Evolutionary conservation across 805 yeast species (phyloP).

Genomic region (Schizosaccharomyces osmophilus): DNA sequence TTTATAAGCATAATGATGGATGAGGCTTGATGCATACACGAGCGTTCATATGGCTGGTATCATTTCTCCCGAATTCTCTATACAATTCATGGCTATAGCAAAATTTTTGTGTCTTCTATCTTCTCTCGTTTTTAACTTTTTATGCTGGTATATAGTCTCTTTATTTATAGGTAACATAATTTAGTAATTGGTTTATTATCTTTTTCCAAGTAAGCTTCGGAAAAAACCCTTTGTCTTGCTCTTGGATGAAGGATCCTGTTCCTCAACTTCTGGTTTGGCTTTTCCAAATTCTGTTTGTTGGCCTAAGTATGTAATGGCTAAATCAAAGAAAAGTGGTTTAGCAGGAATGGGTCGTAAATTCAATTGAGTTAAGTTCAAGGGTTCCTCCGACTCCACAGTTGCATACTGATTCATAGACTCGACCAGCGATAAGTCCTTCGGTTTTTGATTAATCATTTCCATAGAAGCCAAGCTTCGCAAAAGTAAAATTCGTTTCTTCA

Average conservation of each 20-base stretch:
- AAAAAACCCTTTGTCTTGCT: neutral
- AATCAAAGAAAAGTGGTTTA: constrained; percentile 79
- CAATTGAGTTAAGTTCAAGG: neutral
- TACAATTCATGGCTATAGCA: too few species aligned
- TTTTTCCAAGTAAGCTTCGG: neutral
- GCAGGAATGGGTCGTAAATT: constrained; percentile 28
- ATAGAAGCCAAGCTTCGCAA: neutral
- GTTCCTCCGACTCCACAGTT: neutral
- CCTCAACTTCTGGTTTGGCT: neutral
- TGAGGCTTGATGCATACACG: neutral
- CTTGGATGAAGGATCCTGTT: neutral
- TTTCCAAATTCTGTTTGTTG: constrained; percentile 1
- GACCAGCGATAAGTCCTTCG: neutral
- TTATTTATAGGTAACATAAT: neutral
- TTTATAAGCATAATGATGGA: constrained; percentile 38
- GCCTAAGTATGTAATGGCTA: constrained; percentile 58
- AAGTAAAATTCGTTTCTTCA: neutral
- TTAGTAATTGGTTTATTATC: neutral
- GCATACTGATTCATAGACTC: neutral
- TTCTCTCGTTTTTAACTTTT: too few species aligned
- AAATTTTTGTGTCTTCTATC: too few species aligned
- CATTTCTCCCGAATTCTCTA: too few species aligned
- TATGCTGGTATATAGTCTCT: neutral
- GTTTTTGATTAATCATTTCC: neutral
- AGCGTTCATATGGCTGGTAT: too few species aligned